A percentile compares a stretch with the other conserved stretches of the same genome.
These are phyloP conservation scores for Candolleomyces eurysporus DNA, from an alignment of 768 basidiomycete species.

Conservation along the genomic window DNA sequence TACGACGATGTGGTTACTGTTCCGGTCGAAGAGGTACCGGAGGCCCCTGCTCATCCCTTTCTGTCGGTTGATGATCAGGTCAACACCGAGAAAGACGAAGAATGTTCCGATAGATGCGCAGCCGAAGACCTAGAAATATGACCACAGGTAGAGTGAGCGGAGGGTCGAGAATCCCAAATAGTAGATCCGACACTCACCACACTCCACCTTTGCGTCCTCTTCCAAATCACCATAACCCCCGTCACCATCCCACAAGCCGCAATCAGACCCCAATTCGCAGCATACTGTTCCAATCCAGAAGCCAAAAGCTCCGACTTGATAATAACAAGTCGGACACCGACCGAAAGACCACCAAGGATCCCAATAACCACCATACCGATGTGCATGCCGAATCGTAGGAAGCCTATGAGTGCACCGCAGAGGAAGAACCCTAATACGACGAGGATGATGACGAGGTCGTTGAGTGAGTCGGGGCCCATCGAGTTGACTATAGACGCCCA, in stretches of 20 bases:
- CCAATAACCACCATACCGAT: conserved; percentile 44
- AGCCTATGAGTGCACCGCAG: conserved; percentile 17
- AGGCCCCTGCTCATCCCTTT: conserved; percentile 63
- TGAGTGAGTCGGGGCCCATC: conserved; percentile 42
- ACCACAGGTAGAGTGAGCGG: background rate
- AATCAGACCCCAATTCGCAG: conserved; percentile 55
- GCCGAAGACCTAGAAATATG: conserved; percentile 33
- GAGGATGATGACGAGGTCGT: conserved; percentile 50
- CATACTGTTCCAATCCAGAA: conserved; percentile 27
- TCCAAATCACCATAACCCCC: conserved; percentile 40
- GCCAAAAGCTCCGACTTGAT: conserved; percentile 50
- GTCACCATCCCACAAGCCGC: conserved; percentile 41
- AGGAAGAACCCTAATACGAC: conserved; percentile 50
- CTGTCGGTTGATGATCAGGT: conserved; percentile 57
- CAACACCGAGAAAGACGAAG: conserved; percentile 51
- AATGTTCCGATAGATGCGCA: conserved; percentile 65
- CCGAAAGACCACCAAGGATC: conserved; percentile 53
- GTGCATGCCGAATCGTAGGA: background rate
- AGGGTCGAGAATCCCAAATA: background rate
- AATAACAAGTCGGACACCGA: conserved; percentile 54
- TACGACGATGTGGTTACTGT: conserved; percentile 54
- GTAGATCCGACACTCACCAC: conserved; percentile 40
- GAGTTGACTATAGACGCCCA: conserved; percentile 64
- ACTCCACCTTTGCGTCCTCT: conserved; percentile 41
- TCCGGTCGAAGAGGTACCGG: conserved; percentile 62